Conservation (phyloP, 2,329 filamentous ascomycete species). For the Colletotrichum simmondsii region DNA sequence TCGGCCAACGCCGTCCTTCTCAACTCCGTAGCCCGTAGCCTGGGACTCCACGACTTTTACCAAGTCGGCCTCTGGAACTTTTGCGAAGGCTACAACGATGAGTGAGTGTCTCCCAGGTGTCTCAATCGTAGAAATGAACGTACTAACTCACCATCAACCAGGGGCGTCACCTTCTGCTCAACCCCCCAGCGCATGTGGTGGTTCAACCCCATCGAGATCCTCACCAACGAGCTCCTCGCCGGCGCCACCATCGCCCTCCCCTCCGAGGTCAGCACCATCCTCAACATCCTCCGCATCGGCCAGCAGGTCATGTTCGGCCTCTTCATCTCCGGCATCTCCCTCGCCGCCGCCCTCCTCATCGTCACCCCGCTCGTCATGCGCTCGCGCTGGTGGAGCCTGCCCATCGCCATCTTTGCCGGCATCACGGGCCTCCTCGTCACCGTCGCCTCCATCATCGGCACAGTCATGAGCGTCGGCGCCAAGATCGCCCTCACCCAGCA, state of each 20-base stretch:
- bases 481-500: slow-evolving; percentile 78
- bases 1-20: slow-evolving; percentile 77
- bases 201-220: slow-evolving; percentile 89
- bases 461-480: slow-evolving; percentile 86
- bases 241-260: slow-evolving; percentile 88
- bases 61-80: slow-evolving; percentile 92
- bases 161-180: slow-evolving; percentile 82
- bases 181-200: slow-evolving; percentile 78
- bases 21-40: slow-evolving; percentile 86
- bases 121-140: neutral
- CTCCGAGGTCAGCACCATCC: slow-evolving; percentile 75
- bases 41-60: slow-evolving; percentile 95
- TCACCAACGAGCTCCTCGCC: slow-evolving; percentile 81
- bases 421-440: slow-evolving; percentile 74
- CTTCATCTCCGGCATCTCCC: slow-evolving; percentile 77
- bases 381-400: slow-evolving; percentile 70
- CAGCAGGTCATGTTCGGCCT: slow-evolving; percentile 91
- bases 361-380: slow-evolving; percentile 66
- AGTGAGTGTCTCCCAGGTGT: slow-evolving; percentile 50
- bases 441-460: slow-evolving; percentile 79
- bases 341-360: slow-evolving; percentile 80
- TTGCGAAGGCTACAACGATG: slow-evolving; percentile 84
- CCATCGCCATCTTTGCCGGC: slow-evolving; percentile 75
- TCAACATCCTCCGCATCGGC: slow-evolving; percentile 78
- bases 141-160: slow-evolving; percentile 56